Evolutionary conservation across 768 basidiomycete species (phyloP), one percentile per base, ranked within the genome.

Genomic region (Dictyophora rubrovolvata): DNA sequence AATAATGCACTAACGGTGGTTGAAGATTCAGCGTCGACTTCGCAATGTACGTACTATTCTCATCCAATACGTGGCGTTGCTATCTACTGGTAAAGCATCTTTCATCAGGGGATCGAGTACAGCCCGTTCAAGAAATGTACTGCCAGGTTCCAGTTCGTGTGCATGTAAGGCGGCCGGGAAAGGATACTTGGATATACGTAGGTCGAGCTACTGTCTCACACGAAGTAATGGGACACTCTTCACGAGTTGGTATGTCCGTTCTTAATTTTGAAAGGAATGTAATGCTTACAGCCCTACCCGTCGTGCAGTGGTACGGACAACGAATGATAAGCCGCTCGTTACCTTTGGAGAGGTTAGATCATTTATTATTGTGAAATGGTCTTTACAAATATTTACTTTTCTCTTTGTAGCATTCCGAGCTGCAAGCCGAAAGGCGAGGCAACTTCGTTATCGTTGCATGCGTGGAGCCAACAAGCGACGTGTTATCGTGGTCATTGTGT

Each of bases 361-460:
- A 33, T 28, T 14, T 53, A 37, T 36, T 33, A 4, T 36, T 54
- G 20, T 54, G 53, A 21, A 11, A 1, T 17, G 1, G 20, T 51
- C 20, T 34, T 28, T 4, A 12, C 22, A 5, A 28, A 46, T 28
- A 56, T 42, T n/a, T 6, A 46, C 34, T 23, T 22, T n/a, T 11
- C 59, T 28, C 53, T 7, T 49, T 36, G 20, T 59, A 87, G 85
- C 67, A 75, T 21, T 81, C 81, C 59, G 84, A 90, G 67, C 71
- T 91, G 37, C 87, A 90, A 73, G 89, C 88, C 17, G 89, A 92
- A 71, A 88, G 87, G 71, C 80, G 89, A 63, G 89, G 89, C 55
- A 91, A 90, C 68, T 92, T 92, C 66, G 84, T 92, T 20, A 87
- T 92, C 23, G 80, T 92, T 56, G 85, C 86, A 48, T 86, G 85